These are phyloP conservation scores for Oryza glumipatula DNA, from an alignment of 176 grass and related monocot genomes.

Conservation along the genomic window DNA sequence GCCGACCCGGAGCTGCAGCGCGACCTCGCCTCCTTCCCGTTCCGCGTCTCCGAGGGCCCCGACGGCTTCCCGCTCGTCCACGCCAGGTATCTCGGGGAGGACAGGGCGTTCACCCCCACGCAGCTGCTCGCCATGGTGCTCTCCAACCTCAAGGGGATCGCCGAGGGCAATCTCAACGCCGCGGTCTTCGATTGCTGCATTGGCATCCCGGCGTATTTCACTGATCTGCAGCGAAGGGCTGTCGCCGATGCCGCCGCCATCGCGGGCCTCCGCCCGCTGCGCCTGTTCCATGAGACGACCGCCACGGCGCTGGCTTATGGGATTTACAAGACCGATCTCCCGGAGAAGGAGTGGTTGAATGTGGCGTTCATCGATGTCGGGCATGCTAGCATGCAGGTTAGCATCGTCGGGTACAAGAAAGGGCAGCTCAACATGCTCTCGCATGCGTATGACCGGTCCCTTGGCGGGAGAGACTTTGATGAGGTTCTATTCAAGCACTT, in stretches of 20 bases:
- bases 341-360: conserved; percentile 66
- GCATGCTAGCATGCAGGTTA: conserved; percentile 88
- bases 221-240: conserved; percentile 81
- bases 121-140: conserved; percentile 90
- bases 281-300: conserved; percentile 82
- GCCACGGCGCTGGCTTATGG: conserved; percentile 86
- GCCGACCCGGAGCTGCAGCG: conserved; percentile 72
- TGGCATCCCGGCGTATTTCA: conserved; percentile 83
- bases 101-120: conserved; percentile 60
- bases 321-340: conserved; percentile 89
- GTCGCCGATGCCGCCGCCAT: conserved; percentile 74
- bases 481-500: conserved; percentile 73
- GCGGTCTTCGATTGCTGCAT: conserved; percentile 88
- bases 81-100: conserved; percentile 63
- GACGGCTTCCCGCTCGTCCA: conserved; percentile 74
- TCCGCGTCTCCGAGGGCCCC: conserved; percentile 66
- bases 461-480: conserved; percentile 85
- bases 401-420: conserved; percentile 66
- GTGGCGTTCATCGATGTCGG: conserved; percentile 90
- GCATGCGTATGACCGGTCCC: conserved; percentile 61
- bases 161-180: conserved; percentile 61
- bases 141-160: conserved; percentile 78
- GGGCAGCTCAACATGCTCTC: conserved; percentile 67
- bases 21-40: conserved; percentile 63
- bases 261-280: conserved; percentile 63